Evolutionary conservation across 306 rosid genomes (phyloP).

Genomic region (Vigna mungo): DNA sequence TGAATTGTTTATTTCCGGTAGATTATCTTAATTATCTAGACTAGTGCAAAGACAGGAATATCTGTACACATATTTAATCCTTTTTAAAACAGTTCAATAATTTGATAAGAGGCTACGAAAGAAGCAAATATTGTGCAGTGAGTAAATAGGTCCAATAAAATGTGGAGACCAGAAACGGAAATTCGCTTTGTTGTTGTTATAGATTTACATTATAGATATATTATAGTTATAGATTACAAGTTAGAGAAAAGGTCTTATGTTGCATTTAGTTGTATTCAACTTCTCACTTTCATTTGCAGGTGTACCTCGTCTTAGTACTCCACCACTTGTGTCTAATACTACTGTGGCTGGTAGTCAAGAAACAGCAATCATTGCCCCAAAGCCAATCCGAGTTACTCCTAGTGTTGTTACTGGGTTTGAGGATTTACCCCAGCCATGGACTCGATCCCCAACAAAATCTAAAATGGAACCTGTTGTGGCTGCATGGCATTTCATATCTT

Average conservation of each 20-base stretch:
- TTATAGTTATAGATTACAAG: background rate
- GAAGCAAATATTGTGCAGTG: background rate
- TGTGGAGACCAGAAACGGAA: background rate
- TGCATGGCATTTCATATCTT: conserved; percentile 78
- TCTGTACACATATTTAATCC: background rate
- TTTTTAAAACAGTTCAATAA: background rate
- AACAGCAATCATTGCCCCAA: conserved; percentile 74
- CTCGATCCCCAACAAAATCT: conserved; percentile 94
- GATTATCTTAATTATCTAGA: conserved; percentile 39
- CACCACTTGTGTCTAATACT: conserved; percentile 78
- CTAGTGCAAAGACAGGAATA: background rate
- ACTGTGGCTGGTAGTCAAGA: conserved; percentile 69
- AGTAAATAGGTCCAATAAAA: background rate
- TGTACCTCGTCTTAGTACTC: conserved; percentile 98
- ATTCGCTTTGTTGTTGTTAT: background rate
- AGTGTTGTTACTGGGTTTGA: conserved; percentile 75
- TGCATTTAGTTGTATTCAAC: conserved; percentile 30
- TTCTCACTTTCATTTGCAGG: conserved; percentile 64
- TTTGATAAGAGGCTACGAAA: background rate
- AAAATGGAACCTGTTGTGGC: conserved; percentile 88
- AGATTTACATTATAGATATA: background rate
- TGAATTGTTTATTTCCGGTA: conserved; percentile 27
- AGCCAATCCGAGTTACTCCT: conserved; percentile 87
- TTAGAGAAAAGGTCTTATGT: background rate
- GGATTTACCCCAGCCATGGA: conserved; percentile 98